Conservation (phyloP, 805 yeast genomes). For the Ogataea neopini region DNA sequence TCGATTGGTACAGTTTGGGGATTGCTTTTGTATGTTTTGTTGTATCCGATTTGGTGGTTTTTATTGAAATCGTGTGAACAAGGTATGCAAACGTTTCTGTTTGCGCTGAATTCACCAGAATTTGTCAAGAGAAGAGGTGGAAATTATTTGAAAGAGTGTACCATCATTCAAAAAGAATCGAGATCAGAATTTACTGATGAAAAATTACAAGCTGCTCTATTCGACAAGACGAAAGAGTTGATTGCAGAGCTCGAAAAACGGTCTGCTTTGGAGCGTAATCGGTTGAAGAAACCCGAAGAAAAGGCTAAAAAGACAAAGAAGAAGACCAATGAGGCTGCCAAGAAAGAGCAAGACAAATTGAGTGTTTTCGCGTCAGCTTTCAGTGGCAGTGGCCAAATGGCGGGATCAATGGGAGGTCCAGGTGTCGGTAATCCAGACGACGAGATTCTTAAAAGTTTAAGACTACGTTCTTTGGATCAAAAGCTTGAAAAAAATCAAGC, state of each 20-base stretch:
- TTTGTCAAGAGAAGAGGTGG: conserved; percentile 64
- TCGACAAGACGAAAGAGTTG: conserved; percentile 56
- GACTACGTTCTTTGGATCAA: conserved; percentile 27
- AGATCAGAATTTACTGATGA: conserved; percentile 63
- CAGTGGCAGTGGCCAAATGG: conserved; percentile 6
- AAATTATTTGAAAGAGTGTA: conserved; percentile 72
- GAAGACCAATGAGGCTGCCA: conserved; percentile 2
- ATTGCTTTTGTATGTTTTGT: conserved; percentile 59
- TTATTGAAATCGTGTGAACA: conserved; percentile 71
- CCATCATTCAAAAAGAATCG: conserved; percentile 46
- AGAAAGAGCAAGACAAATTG: conserved; percentile 16
- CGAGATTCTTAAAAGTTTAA: conserved; percentile 16
- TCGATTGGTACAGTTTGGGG: conserved; percentile 72
- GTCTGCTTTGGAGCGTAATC: conserved; percentile 68
- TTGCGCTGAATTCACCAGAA: conserved; percentile 71
- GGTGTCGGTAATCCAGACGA: conserved; percentile 3
- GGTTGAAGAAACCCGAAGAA: conserved; percentile 13
- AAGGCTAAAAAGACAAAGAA: background rate
- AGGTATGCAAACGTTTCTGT: conserved; percentile 79
- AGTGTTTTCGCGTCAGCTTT: conserved; percentile 30
- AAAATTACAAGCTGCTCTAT: conserved; percentile 61
- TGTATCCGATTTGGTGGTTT: conserved; percentile 84
- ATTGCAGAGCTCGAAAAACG: conserved; percentile 66
- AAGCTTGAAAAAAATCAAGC: conserved; percentile 18
- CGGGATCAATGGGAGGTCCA: background rate